Evolutionary conservation across 1,139 yeast species (phyloP).

Genomic region (Petasospora fabianii): DNA sequence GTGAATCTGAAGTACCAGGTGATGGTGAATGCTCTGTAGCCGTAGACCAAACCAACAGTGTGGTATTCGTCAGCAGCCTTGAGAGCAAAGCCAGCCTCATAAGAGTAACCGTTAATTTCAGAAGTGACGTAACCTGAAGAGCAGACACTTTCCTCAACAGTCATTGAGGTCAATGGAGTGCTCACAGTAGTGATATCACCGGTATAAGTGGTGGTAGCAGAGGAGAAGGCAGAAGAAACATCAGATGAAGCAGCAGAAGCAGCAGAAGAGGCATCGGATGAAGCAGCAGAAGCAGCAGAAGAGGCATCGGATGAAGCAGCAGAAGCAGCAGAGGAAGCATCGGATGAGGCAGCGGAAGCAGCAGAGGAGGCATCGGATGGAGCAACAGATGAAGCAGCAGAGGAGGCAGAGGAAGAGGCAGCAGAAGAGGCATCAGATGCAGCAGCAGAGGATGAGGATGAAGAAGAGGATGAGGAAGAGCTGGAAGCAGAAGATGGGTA

Average conservation of each 20-base stretch:
- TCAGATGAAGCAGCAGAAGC: background rate
- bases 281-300: background rate
- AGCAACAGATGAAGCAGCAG: background rate
- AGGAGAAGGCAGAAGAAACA: constrained; percentile 14
- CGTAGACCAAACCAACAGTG: background rate
- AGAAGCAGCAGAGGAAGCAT: background rate
- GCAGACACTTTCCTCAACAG: constrained; percentile 31
- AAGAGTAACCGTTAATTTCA: background rate
- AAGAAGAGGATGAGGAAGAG: background rate
- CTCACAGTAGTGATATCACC: constrained; percentile 29
- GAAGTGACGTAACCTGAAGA: constrained; percentile 33
- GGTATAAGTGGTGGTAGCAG: constrained; percentile 22
- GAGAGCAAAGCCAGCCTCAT: background rate
- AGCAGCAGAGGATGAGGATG: background rate
- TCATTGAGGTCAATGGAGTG: constrained; percentile 20
- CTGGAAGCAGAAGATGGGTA: background rate
- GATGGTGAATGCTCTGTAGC: constrained; percentile 1
- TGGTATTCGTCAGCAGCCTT: background rate
- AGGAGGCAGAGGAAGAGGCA: background rate
- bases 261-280: constrained; percentile 1
- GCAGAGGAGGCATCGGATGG: constrained; percentile 1
- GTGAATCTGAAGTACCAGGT: constrained; percentile 1
- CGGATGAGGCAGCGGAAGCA: background rate
- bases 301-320: background rate
- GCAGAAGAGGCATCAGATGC: background rate